Evolutionary conservation across 352 stramenopile species (phyloP).

Genomic region (Blastocystis sp.): DNA sequence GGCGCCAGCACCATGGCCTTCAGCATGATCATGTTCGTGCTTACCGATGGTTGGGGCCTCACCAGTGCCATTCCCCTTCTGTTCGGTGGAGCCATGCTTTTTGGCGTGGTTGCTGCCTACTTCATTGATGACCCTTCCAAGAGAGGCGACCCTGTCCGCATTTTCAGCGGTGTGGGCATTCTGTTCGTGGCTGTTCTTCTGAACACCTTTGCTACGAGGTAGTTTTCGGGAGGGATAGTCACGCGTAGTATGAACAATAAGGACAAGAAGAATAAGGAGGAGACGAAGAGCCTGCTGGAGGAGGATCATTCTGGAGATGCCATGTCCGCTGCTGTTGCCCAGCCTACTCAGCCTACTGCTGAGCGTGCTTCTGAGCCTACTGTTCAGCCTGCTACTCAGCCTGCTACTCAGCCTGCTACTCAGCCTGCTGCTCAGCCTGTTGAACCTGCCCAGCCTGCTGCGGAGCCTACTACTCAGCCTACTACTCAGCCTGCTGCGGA

Average conservation of each 20-base stretch:
- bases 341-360: not conserved
- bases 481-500: not conserved
- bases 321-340: not conserved
- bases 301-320: not conserved
- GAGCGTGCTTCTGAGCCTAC: not conserved
- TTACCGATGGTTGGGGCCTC: slow-evolving; percentile 62
- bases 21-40: slow-evolving; percentile 64
- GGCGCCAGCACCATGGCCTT: slow-evolving; percentile 31
- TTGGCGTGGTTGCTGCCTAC: slow-evolving; percentile 63
- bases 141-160: not conserved
- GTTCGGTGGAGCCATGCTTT: slow-evolving; percentile 66
- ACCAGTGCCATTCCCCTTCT: slow-evolving; percentile 69
- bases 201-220: slow-evolving; percentile 45
- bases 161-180: slow-evolving; percentile 53
- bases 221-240: not conserved
- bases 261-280: not conserved
- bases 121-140: slow-evolving; percentile 5
- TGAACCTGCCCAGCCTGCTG: not conserved
- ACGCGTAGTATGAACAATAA: slow-evolving; percentile 43
- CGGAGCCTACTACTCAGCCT: not conserved
- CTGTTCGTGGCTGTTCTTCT: slow-evolving; percentile 59
- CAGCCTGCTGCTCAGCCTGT: not conserved
- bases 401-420: not conserved
- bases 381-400: slow-evolving; percentile 3
- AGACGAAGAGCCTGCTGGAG: slow-evolving; percentile 13